These are phyloP conservation scores for Macrotyloma uniflorum DNA, from an alignment of 306 rosid species.

Conservation along the genomic window DNA sequence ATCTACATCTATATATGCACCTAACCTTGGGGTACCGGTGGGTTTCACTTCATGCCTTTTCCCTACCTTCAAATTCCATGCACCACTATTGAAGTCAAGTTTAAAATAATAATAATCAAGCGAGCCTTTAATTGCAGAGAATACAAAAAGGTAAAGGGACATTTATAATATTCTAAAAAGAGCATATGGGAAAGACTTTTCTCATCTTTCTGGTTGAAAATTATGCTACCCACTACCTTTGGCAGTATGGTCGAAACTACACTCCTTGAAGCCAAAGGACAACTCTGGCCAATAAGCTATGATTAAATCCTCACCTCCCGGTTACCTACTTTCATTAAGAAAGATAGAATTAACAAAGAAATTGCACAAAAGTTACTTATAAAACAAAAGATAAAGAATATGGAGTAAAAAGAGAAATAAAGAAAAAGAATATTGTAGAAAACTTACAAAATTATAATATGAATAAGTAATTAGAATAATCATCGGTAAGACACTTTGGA, in stretches of 20 bases:
- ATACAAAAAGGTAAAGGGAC: background rate
- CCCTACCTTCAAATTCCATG: slow-evolving; percentile 15
- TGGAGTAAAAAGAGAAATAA: background rate
- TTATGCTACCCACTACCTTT: slow-evolving; percentile 36
- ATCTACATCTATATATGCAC: background rate
- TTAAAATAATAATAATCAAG: slow-evolving; percentile 5
- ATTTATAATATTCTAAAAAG: slow-evolving; percentile 14
- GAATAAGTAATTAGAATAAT: background rate
- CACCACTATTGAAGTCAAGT: slow-evolving; percentile 15
- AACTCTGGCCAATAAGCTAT: slow-evolving; percentile 15
- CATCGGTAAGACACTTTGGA: background rate
- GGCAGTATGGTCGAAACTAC: slow-evolving; percentile 24
- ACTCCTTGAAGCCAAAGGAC: slow-evolving; percentile 20
- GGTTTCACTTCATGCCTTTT: slow-evolving; percentile 27
- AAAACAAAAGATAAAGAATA: background rate
- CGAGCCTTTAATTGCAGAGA: slow-evolving; percentile 24
- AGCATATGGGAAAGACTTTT: slow-evolving; percentile 16
- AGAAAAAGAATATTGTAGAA: background rate
- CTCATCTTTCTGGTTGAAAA: slow-evolving; percentile 12
- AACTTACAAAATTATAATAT: background rate
- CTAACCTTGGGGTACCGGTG: slow-evolving; percentile 18
- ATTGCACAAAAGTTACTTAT: background rate
- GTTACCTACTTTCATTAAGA: background rate
- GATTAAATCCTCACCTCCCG: background rate
- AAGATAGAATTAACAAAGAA: background rate